Conservation (phyloP, 2,329 filamentous ascomycete genomes). For the Cryphonectria carpinicola region DNA sequence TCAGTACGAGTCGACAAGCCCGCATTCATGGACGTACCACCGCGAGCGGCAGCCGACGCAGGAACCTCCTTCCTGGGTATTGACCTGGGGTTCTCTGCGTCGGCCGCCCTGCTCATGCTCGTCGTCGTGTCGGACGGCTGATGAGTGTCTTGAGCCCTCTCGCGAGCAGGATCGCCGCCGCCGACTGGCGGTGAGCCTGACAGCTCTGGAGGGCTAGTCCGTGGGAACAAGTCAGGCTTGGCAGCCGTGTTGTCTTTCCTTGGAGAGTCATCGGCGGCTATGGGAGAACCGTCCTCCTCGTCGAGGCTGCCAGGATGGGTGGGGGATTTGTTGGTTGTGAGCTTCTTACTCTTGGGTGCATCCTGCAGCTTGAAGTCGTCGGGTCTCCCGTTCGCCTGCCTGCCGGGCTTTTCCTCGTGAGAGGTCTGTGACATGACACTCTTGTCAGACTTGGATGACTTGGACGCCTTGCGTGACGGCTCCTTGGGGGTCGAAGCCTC, state of each 20-base stretch:
- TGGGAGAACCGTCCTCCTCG: constrained; percentile 43
- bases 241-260: constrained; percentile 41
- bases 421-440: constrained; percentile 38
- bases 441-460: constrained; percentile 44
- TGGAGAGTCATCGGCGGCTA: constrained; percentile 41
- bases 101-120: constrained; percentile 42
- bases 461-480: constrained; percentile 53
- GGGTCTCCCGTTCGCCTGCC: constrained; percentile 42
- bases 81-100: constrained; percentile 48
- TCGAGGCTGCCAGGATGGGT: constrained; percentile 48
- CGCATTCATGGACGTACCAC: constrained; percentile 43
- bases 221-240: constrained; percentile 41
- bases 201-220: constrained; percentile 41
- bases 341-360: constrained; percentile 68
- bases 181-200: constrained; percentile 56
- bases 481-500: constrained; percentile 58
- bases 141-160: constrained; percentile 56
- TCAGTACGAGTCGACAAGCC: constrained; percentile 28
- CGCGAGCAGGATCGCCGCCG: constrained; percentile 61
- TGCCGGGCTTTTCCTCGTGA: constrained; percentile 47
- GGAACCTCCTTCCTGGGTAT: constrained; percentile 70
- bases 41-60: constrained; percentile 41
- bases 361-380: constrained; percentile 82
- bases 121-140: constrained; percentile 49
- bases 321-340: constrained; percentile 47